phyloP scores from a whole-genome alignment of 331 rosid genomes.

The Pyracantha coccinea region DNA sequence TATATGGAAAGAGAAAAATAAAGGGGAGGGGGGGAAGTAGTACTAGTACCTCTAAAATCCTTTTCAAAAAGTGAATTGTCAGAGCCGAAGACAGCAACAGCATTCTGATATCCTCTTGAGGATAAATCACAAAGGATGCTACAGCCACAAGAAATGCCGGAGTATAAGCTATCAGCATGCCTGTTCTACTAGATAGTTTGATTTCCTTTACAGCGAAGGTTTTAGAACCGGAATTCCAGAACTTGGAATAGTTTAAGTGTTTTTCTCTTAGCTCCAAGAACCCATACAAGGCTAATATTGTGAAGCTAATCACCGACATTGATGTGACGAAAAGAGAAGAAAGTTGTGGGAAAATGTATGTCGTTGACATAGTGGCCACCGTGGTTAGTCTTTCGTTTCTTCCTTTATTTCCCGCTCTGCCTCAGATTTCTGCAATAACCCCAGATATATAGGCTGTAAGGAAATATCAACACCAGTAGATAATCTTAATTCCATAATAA shows the following conservation, averaged over 20 bases:
- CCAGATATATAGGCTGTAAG: neutral
- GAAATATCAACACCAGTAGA: neutral
- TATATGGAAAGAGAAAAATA: neutral
- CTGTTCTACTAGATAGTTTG: conserved; percentile 39
- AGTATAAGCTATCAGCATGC: conserved; percentile 52
- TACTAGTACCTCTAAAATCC: conserved; percentile 51
- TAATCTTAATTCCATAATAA: neutral
- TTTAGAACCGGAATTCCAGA: conserved; percentile 13
- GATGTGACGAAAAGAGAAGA: conserved; percentile 28
- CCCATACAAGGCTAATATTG: conserved; percentile 12
- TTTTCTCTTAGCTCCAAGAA: conserved; percentile 35
- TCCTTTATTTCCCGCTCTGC: too few relatives aligned
- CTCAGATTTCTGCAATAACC: neutral
- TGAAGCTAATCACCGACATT: conserved; percentile 25
- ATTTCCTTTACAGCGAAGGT: neutral
- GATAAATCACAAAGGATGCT: conserved; percentile 34
- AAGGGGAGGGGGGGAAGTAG: neutral
- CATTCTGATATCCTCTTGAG: conserved; percentile 28
- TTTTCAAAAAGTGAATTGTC: conserved; percentile 61
- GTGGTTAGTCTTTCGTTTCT: neutral
- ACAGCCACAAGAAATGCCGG: conserved; percentile 54
- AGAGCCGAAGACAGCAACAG: conserved; percentile 32
- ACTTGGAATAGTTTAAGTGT: conserved; percentile 55
- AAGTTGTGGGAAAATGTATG: conserved; percentile 36
- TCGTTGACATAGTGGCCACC: conserved; percentile 2